A percentile compares a stretch with the other conserved stretches of the same genome.
These are phyloP conservation scores for Orbilia brochopaga DNA, from an alignment of 2,329 filamentous ascomycete species.

Conservation along the genomic window DNA sequence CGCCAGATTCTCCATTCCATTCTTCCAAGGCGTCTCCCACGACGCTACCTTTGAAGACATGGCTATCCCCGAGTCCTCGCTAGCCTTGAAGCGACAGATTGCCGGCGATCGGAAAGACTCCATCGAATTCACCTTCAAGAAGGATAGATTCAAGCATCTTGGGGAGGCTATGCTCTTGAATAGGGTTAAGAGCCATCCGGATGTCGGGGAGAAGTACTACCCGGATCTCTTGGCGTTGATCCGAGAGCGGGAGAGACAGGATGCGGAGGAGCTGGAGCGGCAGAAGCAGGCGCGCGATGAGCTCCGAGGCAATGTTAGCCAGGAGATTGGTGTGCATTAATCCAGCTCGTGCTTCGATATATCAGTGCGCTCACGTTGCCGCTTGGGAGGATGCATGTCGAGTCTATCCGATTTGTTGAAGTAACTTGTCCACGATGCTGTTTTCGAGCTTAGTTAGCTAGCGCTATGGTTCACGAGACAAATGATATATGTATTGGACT, in stretches of 20 bases:
- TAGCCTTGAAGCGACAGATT: conserved; percentile 58
- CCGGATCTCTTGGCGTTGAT: conserved; percentile 64
- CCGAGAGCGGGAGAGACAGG: conserved; percentile 67
- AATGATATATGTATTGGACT: too few species aligned
- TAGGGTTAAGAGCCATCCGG: conserved; percentile 82
- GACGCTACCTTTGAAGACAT: conserved; percentile 81
- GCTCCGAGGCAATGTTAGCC: conserved; percentile 9
- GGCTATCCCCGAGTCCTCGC: conserved; percentile 65
- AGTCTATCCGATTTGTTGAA: too few species aligned
- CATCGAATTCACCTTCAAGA: conserved; percentile 84
- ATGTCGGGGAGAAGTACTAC: conserved; percentile 83
- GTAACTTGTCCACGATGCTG: too few species aligned
- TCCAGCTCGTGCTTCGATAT: neutral
- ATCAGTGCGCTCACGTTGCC: neutral
- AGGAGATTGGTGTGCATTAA: conserved; percentile 41
- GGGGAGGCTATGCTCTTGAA: conserved; percentile 86
- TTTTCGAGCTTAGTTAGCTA: too few species aligned
- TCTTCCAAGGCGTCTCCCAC: conserved; percentile 84
- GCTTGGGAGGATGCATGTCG: too few species aligned
- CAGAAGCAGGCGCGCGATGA: conserved; percentile 33
- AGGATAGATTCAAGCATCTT: conserved; percentile 70
- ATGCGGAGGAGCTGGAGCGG: conserved; percentile 56
- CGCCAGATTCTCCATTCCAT: conserved; percentile 78
- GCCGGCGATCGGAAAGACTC: conserved; percentile 69
- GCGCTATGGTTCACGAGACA: too few species aligned